Conservation (phyloP, 164 flowering plant species). For the Brasenia schreberi region DNA sequence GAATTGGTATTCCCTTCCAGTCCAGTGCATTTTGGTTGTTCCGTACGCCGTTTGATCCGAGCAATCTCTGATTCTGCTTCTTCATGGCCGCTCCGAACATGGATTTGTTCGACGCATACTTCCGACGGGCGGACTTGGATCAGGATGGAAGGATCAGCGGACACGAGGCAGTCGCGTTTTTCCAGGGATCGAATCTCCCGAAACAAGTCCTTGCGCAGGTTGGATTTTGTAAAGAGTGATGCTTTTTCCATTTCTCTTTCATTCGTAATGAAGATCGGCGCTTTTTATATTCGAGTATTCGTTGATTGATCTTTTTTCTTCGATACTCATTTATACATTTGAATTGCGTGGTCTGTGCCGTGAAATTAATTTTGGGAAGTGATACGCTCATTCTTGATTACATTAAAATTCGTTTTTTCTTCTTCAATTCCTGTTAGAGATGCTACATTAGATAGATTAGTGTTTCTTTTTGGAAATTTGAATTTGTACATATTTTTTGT, state of each 20-base stretch:
- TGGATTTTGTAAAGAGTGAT: not conserved
- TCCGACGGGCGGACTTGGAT: slow-evolving; percentile 85
- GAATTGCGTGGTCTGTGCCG: not conserved
- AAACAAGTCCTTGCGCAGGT: slow-evolving; percentile 94
- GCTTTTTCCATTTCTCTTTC: not conserved
- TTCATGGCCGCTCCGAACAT: slow-evolving; percentile 31
- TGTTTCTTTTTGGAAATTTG: not conserved
- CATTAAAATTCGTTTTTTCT: not conserved
- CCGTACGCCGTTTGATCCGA: slow-evolving; percentile 8
- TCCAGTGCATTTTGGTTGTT: not conserved
- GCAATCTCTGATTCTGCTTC: slow-evolving; percentile 1
- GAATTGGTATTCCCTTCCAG: too few species aligned
- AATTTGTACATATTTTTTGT: not conserved
- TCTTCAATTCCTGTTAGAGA: too few species aligned
- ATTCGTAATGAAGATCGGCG: not conserved
- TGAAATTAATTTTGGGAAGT: too few species aligned
- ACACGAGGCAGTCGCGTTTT: slow-evolving; percentile 75
- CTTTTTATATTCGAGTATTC: not conserved
- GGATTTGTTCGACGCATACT: slow-evolving; percentile 82
- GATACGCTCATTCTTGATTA: too few species aligned
- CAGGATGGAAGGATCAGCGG: slow-evolving; percentile 94
- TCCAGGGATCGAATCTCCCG: slow-evolving; percentile 77
- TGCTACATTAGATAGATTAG: not conserved
- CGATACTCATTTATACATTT: not conserved
- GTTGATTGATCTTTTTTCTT: too few species aligned